These are phyloP conservation scores for Cephalotrichum gorgonifer DNA, from an alignment of 2,329 filamentous ascomycete genomes.

Conservation along the genomic window DNA sequence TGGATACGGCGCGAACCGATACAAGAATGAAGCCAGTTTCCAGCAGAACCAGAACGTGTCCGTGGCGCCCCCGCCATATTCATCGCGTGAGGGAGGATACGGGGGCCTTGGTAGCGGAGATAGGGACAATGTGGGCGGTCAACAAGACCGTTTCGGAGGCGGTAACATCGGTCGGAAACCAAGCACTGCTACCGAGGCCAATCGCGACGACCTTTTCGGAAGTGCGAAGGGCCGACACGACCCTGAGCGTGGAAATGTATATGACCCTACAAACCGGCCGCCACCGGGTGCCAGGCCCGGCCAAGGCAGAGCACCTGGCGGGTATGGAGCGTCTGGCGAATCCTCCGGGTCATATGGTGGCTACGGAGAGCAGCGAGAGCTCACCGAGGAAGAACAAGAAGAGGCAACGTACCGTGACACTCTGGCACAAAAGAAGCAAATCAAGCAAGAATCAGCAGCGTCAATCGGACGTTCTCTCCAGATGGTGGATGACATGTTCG, in stretches of 20 bases:
- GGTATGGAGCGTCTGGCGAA: neutral
- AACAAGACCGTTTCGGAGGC: neutral
- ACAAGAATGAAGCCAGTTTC: slow-evolving; percentile 26
- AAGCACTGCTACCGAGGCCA: slow-evolving; percentile 21
- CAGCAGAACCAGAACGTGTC: slow-evolving; percentile 10
- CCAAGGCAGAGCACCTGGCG: too few species aligned
- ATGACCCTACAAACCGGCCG: neutral
- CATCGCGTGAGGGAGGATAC: slow-evolving; percentile 45
- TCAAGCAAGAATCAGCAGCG: slow-evolving; percentile 53
- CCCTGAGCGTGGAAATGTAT: slow-evolving; percentile 19
- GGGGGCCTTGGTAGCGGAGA: slow-evolving; percentile 40
- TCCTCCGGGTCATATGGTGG: slow-evolving; percentile 29
- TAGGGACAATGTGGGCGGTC: neutral
- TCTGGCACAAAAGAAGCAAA: slow-evolving; percentile 24
- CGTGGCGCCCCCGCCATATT: neutral
- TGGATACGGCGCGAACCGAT: slow-evolving; percentile 42
- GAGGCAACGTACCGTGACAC: slow-evolving; percentile 54
- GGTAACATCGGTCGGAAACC: neutral
- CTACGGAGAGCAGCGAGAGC: slow-evolving; percentile 60
- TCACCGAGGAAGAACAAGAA: slow-evolving; percentile 76
- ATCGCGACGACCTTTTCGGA: slow-evolving; percentile 54
- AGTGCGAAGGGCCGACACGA: slow-evolving; percentile 40
- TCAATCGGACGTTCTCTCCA: slow-evolving; percentile 28
- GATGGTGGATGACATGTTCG: slow-evolving; percentile 32
- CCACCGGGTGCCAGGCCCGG: too few species aligned